Conservation (phyloP, 2,329 filamentous ascomycete species). For the Nigrospora osmanthi region DNA sequence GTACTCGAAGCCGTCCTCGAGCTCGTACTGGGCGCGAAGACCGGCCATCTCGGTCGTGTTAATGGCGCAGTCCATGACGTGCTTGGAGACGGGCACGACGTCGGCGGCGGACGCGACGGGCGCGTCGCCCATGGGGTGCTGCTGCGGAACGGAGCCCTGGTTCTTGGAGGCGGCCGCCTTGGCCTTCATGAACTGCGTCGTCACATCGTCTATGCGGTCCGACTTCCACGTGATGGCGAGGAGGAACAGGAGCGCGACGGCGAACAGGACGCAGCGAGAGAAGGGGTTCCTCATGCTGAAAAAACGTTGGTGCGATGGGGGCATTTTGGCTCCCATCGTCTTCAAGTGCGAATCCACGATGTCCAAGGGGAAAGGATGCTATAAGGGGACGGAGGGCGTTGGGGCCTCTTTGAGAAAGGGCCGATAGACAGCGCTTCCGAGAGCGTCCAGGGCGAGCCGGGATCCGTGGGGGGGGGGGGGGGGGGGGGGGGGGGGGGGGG, state of each 20-base stretch:
- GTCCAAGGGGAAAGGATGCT: neutral
- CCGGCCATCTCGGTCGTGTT: slow-evolving; percentile 36
- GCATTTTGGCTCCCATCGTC: slow-evolving; percentile 30
- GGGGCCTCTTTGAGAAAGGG: too few species aligned
- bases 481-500: too few species aligned
- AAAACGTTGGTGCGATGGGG: slow-evolving; percentile 30
- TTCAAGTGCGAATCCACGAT: neutral
- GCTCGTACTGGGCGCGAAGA: slow-evolving; percentile 36
- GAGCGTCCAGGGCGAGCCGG: too few species aligned
- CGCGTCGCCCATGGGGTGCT: slow-evolving; percentile 20
- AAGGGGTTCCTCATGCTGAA: slow-evolving; percentile 43
- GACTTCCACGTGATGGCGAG: slow-evolving; percentile 31
- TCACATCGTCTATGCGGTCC: slow-evolving; percentile 30
- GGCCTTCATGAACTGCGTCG: slow-evolving; percentile 31
- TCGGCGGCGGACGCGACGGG: slow-evolving; percentile 16
- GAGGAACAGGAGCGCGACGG: slow-evolving; percentile 33
- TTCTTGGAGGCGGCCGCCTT: slow-evolving; percentile 23
- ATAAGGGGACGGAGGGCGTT: neutral
- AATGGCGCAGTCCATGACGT: slow-evolving; percentile 40
- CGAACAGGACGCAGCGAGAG: slow-evolving; percentile 34
- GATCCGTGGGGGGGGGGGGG: too few species aligned
- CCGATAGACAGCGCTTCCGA: too few species aligned
- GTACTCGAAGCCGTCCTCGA: slow-evolving; percentile 46
- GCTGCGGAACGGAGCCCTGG: slow-evolving; percentile 14
- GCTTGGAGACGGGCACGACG: slow-evolving; percentile 21